phyloP scores from a whole-genome alignment of 306 rosid species.

The Mimosa pudica region DNA sequence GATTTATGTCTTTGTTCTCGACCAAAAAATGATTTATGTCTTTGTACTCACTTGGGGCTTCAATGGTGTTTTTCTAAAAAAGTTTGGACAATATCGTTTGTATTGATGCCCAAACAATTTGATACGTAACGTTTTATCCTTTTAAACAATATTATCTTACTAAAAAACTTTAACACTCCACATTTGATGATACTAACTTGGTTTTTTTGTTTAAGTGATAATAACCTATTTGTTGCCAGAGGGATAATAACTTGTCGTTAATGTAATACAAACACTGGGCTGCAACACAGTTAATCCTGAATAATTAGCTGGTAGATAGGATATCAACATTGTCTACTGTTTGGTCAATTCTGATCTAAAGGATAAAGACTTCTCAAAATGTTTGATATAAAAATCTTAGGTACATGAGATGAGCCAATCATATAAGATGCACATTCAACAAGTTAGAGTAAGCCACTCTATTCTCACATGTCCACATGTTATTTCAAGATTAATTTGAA shows the following conservation, averaged over 20 bases:
- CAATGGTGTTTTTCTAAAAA: neutral
- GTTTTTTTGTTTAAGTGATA: no score
- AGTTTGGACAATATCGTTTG: neutral
- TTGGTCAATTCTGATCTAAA: neutral
- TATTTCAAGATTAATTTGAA: neutral
- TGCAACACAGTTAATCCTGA: neutral
- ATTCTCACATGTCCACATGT: neutral
- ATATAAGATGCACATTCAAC: neutral
- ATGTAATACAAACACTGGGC: neutral
- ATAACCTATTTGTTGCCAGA: no score
- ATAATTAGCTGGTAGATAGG: neutral
- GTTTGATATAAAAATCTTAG: neutral
- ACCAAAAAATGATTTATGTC: no score
- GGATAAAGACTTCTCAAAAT: neutral
- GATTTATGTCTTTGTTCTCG: neutral
- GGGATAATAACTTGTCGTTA: neutral
- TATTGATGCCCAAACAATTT: neutral
- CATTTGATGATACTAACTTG: neutral
- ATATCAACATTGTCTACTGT: neutral
- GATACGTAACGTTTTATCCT: neutral
- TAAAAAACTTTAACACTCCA: neutral
- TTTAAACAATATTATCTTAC: no score
- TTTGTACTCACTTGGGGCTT: neutral
- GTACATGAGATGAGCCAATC: neutral
- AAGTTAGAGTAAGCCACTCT: neutral